Conservation (phyloP, 305 asterid genomes). For the Plantago coronopus region DNA sequence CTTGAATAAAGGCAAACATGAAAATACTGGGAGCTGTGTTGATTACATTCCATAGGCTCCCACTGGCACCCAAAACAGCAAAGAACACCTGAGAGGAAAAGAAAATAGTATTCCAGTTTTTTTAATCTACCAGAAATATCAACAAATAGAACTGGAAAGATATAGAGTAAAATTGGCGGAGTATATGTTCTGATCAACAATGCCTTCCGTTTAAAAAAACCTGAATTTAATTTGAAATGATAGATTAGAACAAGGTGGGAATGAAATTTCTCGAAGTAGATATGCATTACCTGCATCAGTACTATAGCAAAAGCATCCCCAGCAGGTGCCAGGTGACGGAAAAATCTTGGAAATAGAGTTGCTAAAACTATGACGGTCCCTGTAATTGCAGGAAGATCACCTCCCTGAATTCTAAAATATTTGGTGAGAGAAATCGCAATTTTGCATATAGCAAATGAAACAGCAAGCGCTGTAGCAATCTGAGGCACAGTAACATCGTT, state of each 20-base stretch:
- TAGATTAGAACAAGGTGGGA: neutral
- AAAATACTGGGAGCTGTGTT: slow-evolving; percentile 77
- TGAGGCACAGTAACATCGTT: slow-evolving; percentile 50
- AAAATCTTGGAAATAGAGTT: slow-evolving; percentile 49
- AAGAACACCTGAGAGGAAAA: slow-evolving; percentile 69
- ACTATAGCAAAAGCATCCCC: slow-evolving; percentile 66
- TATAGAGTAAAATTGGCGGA: too few relatives aligned
- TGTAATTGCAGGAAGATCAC: slow-evolving; percentile 67
- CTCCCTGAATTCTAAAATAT: slow-evolving; percentile 44
- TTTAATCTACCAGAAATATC: neutral
- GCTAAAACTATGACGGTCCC: slow-evolving; percentile 68
- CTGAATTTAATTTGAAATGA: neutral
- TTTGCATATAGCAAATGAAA: slow-evolving; percentile 69
- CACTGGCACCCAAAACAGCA: slow-evolving; percentile 76
- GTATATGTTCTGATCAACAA: too few relatives aligned
- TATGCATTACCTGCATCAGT: neutral
- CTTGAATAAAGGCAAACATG: slow-evolving; percentile 67
- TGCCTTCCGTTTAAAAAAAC: too few relatives aligned
- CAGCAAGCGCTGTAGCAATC: slow-evolving; percentile 62
- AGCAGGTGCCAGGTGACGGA: slow-evolving; percentile 61
- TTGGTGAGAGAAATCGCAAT: slow-evolving; percentile 41
- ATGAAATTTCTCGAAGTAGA: neutral
- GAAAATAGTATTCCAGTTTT: neutral
- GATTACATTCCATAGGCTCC: slow-evolving; percentile 69
- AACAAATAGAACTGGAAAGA: neutral